phyloP scores from a whole-genome alignment of 345 rosid species.

The Acer campestre region DNA sequence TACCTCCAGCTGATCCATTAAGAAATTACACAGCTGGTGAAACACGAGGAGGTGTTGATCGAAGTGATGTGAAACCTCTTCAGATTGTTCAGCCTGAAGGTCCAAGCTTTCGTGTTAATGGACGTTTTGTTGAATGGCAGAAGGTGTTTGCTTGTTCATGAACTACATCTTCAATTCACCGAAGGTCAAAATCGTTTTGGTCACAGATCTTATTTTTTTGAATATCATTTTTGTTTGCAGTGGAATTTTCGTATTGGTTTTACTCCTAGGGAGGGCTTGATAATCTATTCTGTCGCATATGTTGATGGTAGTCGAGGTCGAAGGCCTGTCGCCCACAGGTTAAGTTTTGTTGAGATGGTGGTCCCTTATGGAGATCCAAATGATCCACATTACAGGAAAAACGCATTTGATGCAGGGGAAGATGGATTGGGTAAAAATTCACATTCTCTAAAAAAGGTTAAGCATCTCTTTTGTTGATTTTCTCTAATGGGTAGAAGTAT shows the following conservation, averaged over 20 bases:
- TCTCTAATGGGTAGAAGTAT: background rate
- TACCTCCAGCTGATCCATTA: slow-evolving; percentile 75
- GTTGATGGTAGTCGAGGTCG: slow-evolving; percentile 74
- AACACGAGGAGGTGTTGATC: slow-evolving; percentile 72
- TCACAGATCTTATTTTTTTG: background rate
- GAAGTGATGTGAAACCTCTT: slow-evolving; percentile 76
- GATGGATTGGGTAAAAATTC: slow-evolving; percentile 86
- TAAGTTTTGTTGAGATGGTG: slow-evolving; percentile 86
- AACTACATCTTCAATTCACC: background rate
- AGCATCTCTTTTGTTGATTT: background rate
- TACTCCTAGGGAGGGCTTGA: slow-evolving; percentile 76
- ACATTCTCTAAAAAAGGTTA: slow-evolving; percentile 74
- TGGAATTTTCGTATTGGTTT: slow-evolving; percentile 84
- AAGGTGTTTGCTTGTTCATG: slow-evolving; percentile 42
- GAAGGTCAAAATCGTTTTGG: slow-evolving; percentile 6
- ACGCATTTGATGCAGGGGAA: slow-evolving; percentile 86
- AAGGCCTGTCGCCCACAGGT: slow-evolving; percentile 72
- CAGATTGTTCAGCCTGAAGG: slow-evolving; percentile 78
- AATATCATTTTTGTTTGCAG: slow-evolving; percentile 36
- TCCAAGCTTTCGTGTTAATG: slow-evolving; percentile 70
- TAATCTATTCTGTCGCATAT: slow-evolving; percentile 72
- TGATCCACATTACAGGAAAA: slow-evolving; percentile 77
- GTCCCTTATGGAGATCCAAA: slow-evolving; percentile 87
- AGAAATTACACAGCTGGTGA: slow-evolving; percentile 74
- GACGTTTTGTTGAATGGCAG: slow-evolving; percentile 69